Evolutionary conservation across 2,329 filamentous ascomycete genomes (phyloP).

Genomic region (Ascochyta pisi): DNA sequence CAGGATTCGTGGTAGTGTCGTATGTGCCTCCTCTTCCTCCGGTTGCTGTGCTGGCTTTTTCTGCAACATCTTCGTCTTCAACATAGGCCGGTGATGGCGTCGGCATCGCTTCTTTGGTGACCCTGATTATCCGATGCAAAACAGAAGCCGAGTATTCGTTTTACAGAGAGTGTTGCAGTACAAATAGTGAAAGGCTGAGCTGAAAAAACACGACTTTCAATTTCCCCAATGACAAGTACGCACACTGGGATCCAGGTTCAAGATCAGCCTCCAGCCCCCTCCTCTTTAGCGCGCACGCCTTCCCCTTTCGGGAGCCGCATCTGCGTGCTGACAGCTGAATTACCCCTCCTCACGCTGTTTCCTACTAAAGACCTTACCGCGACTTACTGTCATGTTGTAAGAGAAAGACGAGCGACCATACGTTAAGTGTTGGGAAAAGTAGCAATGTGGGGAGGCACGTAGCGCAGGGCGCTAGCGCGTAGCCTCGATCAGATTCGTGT

Average conservation of each 20-base stretch:
- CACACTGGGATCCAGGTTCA: background rate
- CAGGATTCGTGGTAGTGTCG: background rate
- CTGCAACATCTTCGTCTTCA: background rate
- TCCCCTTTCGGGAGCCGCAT: background rate
- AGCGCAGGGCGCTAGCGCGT: no score
- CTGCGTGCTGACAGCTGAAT: background rate
- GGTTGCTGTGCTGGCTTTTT: no score
- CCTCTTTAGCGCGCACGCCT: constrained; percentile 10
- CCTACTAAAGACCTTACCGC: no score
- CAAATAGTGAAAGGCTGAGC: background rate
- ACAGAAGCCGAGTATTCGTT: background rate
- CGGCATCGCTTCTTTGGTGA: background rate
- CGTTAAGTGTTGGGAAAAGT: no score
- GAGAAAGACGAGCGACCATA: no score
- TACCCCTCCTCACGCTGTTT: background rate
- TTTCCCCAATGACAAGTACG: background rate
- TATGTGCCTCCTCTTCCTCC: background rate
- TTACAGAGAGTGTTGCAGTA: background rate
- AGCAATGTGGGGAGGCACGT: no score
- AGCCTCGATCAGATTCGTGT: no score
- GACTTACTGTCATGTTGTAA: no score
- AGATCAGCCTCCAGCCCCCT: constrained; percentile 15
- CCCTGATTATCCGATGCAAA: background rate
- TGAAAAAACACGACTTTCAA: background rate
- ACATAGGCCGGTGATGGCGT: background rate